Conservation (phyloP, 2,329 filamentous ascomycete genomes). For the Apiospora aurea region DNA sequence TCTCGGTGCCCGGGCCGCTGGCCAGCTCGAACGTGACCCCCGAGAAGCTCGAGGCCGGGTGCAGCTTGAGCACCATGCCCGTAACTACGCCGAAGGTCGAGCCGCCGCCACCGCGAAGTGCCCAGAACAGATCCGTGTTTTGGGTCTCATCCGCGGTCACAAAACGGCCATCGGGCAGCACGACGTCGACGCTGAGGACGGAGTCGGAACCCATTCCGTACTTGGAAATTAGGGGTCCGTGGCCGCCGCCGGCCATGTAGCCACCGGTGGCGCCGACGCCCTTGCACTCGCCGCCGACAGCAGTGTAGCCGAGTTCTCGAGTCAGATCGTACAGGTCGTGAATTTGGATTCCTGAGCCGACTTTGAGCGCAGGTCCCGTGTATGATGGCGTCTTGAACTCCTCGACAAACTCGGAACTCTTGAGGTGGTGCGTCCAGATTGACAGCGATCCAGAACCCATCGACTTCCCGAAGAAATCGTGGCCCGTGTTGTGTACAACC, state of each 20-base stretch:
- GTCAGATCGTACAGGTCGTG: slow-evolving; percentile 59
- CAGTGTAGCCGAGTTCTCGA: slow-evolving; percentile 49
- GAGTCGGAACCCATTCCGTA: slow-evolving; percentile 54
- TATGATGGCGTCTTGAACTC: slow-evolving; percentile 34
- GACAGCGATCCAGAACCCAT: slow-evolving; percentile 45
- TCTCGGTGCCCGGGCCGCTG: slow-evolving; percentile 30
- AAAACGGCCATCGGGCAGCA: slow-evolving; percentile 50
- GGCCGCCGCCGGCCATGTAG: slow-evolving; percentile 55
- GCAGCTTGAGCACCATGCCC: slow-evolving; percentile 43
- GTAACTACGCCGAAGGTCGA: slow-evolving; percentile 50
- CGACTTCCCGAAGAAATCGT: slow-evolving; percentile 53
- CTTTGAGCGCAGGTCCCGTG: slow-evolving; percentile 57
- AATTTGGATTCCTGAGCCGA: slow-evolving; percentile 60
- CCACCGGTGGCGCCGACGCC: slow-evolving; percentile 54
- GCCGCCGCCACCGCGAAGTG: slow-evolving; percentile 50
- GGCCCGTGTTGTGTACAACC: slow-evolving; percentile 58
- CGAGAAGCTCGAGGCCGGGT: slow-evolving; percentile 41
- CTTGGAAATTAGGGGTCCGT: slow-evolving; percentile 54
- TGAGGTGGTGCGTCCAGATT: slow-evolving; percentile 45
- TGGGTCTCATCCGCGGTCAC: slow-evolving; percentile 47
- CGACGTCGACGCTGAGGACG: slow-evolving; percentile 49
- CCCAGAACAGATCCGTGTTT: slow-evolving; percentile 55
- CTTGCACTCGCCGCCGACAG: slow-evolving; percentile 57
- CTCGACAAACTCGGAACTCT: slow-evolving; percentile 37
- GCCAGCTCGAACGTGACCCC: slow-evolving; percentile 37